A percentile compares a stretch with the other conserved stretches of the same genome.
Conservation (phyloP, 306 rosid species). For the Cicer yamashitae region DNA sequence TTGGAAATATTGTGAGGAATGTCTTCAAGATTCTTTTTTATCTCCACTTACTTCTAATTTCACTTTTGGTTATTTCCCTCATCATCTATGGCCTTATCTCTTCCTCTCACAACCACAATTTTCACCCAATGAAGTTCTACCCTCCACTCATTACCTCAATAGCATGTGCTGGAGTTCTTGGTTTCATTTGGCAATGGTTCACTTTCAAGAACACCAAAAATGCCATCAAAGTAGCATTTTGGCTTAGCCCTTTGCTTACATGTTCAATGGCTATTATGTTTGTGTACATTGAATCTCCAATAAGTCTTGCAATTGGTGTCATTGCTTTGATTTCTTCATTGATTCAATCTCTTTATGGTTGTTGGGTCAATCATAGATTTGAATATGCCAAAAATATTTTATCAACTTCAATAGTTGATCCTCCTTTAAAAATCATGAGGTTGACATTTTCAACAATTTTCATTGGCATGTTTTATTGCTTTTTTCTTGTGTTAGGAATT, state of each 20-base stretch:
- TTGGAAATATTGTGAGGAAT: slow-evolving; percentile 32
- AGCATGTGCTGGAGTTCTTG: slow-evolving; percentile 52
- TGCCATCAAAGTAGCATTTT: slow-evolving; percentile 59
- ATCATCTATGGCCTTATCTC: slow-evolving; percentile 48
- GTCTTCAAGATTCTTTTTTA: slow-evolving; percentile 48
- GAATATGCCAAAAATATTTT: slow-evolving; percentile 53
- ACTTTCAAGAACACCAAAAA: slow-evolving; percentile 49
- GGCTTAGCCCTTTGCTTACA: slow-evolving; percentile 64
- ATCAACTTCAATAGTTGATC: slow-evolving; percentile 47
- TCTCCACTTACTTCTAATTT: slow-evolving; percentile 52
- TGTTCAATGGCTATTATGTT: slow-evolving; percentile 47
- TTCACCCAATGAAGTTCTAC: slow-evolving; percentile 60
- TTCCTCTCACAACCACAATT: slow-evolving; percentile 43
- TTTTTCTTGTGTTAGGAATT: slow-evolving; percentile 57
- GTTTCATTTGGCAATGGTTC: slow-evolving; percentile 63
- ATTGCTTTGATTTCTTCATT: slow-evolving; percentile 52
- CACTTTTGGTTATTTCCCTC: slow-evolving; percentile 46
- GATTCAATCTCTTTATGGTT: slow-evolving; percentile 58
- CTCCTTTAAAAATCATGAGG: slow-evolving; percentile 42
- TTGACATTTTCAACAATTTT: slow-evolving; percentile 43
- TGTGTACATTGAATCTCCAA: slow-evolving; percentile 50
- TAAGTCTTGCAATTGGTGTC: slow-evolving; percentile 53
- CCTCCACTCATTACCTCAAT: slow-evolving; percentile 59
- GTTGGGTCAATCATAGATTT: slow-evolving; percentile 64
- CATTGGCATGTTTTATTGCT: slow-evolving; percentile 49